Evolutionary conservation across 2,329 filamentous ascomycete species (phyloP), one percentile per base, ranked within the genome.

Genomic region (Byssochlamys sp.): DNA sequence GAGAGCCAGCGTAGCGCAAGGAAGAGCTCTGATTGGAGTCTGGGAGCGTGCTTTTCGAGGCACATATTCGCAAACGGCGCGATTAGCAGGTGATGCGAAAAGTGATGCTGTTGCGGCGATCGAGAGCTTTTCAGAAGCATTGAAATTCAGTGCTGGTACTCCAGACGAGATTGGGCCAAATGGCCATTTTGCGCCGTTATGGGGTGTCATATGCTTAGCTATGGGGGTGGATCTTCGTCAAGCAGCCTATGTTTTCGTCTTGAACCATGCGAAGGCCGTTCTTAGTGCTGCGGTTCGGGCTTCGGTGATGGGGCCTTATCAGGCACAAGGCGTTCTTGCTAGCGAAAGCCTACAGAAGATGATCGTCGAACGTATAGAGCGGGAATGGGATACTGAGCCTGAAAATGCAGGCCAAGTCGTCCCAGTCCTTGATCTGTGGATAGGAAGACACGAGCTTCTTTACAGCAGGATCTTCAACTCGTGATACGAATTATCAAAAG

Each of bases 381-480:
- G 73, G 54, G 77, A 80, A 58, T 81, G 77, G 77, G 63, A 76
- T 25, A 75, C 69, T 24, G 65, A 69, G 35, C 76, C 80, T 1
- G 79, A 81, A 53, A 78, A 84, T 62, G 83, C 84, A 11, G 82
- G 81, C 1, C 81, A 86, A 62, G 78, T 78, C 39, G 81, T 84
- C n/a, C 83, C 84, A 2, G 75, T 77, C 10, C 76, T 85, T 71
- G 84, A 87, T 74, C 67, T 87, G 6, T 87, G 84, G 84, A 76
- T 84, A 57, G 84, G 84, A 1, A 75, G 84, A 61, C 84, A 87
- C 69, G 84, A 87, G 70, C 73, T 85, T 67, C 70, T 87, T 48
- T 87, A 87, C 69, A 85, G 82, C 65, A 75, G 84, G 59, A 86
- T 87, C 57, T 87, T 87, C 69, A 87, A 87, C 71, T 86, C 84